Conservation (phyloP, 257 asterid genomes). For the Nicotiana knightiana region DNA sequence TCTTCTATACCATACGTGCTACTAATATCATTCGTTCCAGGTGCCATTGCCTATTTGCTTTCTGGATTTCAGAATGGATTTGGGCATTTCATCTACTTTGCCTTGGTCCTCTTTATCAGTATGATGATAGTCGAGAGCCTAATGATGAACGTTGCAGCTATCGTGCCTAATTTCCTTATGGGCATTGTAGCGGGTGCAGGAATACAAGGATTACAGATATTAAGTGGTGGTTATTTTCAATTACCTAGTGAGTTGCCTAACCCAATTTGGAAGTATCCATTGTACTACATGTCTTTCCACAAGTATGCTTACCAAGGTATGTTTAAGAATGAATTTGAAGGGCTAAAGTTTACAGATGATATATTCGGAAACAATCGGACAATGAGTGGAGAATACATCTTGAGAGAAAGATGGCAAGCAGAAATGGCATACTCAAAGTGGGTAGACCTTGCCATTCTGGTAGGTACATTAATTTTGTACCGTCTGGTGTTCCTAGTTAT, state of each 20-base stretch:
- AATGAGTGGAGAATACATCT: constrained; percentile 17
- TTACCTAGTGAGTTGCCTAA: constrained; percentile 23
- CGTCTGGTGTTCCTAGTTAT: constrained; percentile 20
- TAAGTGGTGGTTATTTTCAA: constrained; percentile 32
- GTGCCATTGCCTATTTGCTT: constrained; percentile 24
- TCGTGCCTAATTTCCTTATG: constrained; percentile 30
- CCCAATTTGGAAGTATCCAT: constrained; percentile 27
- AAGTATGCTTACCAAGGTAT: constrained; percentile 33
- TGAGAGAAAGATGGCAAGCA: constrained; percentile 16
- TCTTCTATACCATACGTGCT: constrained; percentile 27
- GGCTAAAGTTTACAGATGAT: constrained; percentile 14
- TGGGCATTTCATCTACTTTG: constrained; percentile 19
- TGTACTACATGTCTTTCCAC: constrained; percentile 30
- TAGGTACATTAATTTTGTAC: constrained; percentile 18
- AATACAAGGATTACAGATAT: constrained; percentile 30
- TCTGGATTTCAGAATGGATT: constrained; percentile 14
- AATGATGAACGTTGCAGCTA: constrained; percentile 30
- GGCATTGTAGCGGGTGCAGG: constrained; percentile 31
- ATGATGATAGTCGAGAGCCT: constrained; percentile 30
- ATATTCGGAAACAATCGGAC: background rate
- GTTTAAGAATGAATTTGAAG: constrained; percentile 31
- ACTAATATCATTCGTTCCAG: constrained; percentile 23
- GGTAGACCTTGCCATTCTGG: constrained; percentile 21
- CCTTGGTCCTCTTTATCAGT: constrained; percentile 11
- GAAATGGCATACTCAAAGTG: constrained; percentile 27